Evolutionary conservation across 441 rosid genomes (phyloP), one percentile per base, ranked within the genome.

Genomic region (Erodium texanum): DNA sequence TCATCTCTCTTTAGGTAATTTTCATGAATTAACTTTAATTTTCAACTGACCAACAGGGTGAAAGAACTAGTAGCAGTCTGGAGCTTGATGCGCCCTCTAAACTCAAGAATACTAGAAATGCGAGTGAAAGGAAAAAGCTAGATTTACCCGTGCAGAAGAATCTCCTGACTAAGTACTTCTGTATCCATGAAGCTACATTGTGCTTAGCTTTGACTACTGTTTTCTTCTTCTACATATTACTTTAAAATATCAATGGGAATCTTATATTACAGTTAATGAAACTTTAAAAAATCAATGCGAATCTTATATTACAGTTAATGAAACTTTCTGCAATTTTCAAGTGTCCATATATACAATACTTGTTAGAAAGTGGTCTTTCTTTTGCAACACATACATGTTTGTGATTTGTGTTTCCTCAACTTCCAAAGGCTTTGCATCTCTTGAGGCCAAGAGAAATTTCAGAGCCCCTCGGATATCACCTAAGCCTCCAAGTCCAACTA

Each of bases 61-160:
- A 77, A 72, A 68, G 32, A 79, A 68, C 68, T 65, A 73, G 73
- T 73, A 76, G 84, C 64, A 73, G 19, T 65, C 24, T 56, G 58
- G 77, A 67, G 63, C 74, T 48, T 11, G 69, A 66, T 62, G 78
- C 64, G 36, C 72, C 36, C 69, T 61, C 75, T 34, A 76, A 76
- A 20, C 71, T 34, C n/a, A 86, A 81, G 77, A 77, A 66, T 64
- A 78, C 71, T 69, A 86, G 79, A 75, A 84, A 78, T 62, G 83
- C 80, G 75, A 80, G 54, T 72, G 80, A 79, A 74, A 88, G 79
- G 79, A 88, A 81, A 82, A 92, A 81, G 83, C 81, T 92, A 69
- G 97, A 88, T 77, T 82, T 89, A 78, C 98, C 98, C 0, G 86
- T 87, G 75, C 98, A 94, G 86, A 89, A 87, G 87, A 94, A 94